phyloP scores from a whole-genome alignment of 306 rosid species.

The Geum urbanum region DNA sequence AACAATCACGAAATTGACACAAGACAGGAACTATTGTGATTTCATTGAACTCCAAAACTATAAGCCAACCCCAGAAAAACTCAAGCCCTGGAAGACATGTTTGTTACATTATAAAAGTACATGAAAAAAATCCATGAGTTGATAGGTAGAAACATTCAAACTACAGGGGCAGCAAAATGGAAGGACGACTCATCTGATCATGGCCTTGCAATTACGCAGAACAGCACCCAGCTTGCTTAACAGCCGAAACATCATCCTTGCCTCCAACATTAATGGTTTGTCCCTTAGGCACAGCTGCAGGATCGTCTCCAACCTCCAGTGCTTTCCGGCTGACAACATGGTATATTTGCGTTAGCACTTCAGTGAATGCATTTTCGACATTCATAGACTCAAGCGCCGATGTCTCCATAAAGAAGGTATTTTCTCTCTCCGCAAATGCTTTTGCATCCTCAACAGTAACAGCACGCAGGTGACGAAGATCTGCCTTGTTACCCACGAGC shows the following conservation, averaged over 20 bases:
- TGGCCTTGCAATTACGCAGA: conserved; percentile 30
- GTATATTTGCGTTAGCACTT: conserved; percentile 48
- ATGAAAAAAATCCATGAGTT: background rate
- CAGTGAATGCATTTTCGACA: conserved; percentile 53
- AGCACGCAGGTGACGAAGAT: conserved; percentile 48
- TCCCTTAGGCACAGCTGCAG: conserved; percentile 48
- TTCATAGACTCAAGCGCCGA: conserved; percentile 57
- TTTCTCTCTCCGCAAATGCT: conserved; percentile 51
- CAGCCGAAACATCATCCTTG: conserved; percentile 59
- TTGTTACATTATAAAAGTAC: background rate
- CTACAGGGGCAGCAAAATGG: conserved; percentile 1
- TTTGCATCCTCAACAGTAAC: conserved; percentile 48
- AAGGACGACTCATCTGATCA: background rate
- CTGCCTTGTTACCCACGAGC: conserved; percentile 58
- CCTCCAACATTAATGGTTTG: conserved; percentile 45
- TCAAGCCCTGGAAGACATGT: background rate
- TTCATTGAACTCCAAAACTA: conserved; percentile 9
- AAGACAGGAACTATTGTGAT: background rate
- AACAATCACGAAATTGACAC: conserved; percentile 11
- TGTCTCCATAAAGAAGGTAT: conserved; percentile 51
- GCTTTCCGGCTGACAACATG: conserved; percentile 48
- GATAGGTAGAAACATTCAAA: background rate
- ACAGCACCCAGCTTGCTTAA: conserved; percentile 52
- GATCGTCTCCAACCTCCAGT: conserved; percentile 47
- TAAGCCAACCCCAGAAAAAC: conserved; percentile 15